Base-by-base conservation (phyloP, 768 basidiomycete genomes). In the Xerocomellus amylosporus region DNA sequence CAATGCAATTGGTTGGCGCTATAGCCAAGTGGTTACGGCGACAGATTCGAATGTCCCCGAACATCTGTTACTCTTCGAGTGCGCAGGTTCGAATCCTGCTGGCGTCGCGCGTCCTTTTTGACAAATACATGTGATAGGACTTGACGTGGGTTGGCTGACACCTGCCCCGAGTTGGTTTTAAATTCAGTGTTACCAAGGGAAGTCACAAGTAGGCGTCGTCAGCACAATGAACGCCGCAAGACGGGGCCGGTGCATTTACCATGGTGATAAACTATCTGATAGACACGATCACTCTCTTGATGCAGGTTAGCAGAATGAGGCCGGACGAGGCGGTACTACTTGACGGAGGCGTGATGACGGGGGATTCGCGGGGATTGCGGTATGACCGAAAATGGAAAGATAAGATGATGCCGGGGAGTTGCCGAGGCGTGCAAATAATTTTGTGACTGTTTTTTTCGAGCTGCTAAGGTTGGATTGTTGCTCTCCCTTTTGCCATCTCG, bases 11-110 rank as follows among this genome's bases (percentile, higher is more conserved):
- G 15, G 31, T 20, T 7, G 73, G 70, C 74, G 74, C 81, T 79
- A 83, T 83, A 83, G 82, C 84, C 81, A 82, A 84, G 82, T 84
- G 83, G 83, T 85, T 85, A 85, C 81, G 81, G 83, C 83, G 83
- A 82, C 77, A 82, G 82, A 84, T 83, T 84, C 76, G 81, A 81
- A 82, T n/a, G 3, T 1, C 9, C 4, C 49, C 20, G 64, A 64
- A 47, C 22, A 71, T 83, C 80, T 82, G 79, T 83, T 83, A 75
- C 81, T 77, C 79, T 82, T 78, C 74, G 79, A 77, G 81, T 76
- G 81, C 82, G 82, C 77, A 83, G 79, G 82, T 83, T 82, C 81
- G 72, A 82, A 76, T 82, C 81, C 78, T 82, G 79, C 80, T 79
- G 79, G 78, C 75, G 79, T 82, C 80, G 81, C 24, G 52, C 4